These are phyloP conservation scores for Pseudogymnoascus sp. DNA, from an alignment of 2,329 filamentous ascomycete species.

Conservation along the genomic window DNA sequence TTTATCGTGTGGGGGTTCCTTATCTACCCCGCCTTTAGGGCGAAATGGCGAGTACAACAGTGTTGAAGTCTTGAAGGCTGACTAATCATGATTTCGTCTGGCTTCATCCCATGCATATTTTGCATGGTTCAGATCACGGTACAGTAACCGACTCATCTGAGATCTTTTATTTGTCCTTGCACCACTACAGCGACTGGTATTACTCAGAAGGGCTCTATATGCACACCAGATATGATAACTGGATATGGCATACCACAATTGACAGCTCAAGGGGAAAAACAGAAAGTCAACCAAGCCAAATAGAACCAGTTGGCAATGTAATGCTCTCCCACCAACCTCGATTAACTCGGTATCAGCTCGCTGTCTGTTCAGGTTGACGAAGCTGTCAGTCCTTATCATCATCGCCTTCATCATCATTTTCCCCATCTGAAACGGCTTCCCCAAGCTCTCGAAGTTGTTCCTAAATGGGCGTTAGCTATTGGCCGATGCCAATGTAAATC, in stretches of 20 bases:
- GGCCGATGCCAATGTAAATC: background rate
- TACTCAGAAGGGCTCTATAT: background rate
- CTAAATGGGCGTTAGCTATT: conserved; percentile 12
- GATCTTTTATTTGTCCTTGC: background rate
- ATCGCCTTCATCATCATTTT: conserved; percentile 55
- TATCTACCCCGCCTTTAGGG: conserved; percentile 9
- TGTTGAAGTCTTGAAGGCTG: background rate
- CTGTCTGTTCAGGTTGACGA: conserved; percentile 22
- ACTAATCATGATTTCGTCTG: background rate
- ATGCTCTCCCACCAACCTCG: background rate
- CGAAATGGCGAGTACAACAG: background rate
- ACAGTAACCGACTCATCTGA: background rate
- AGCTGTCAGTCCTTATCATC: conserved; percentile 37
- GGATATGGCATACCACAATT: background rate
- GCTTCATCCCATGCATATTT: background rate
- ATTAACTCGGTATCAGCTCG: conserved; percentile 11
- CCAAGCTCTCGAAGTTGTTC: conserved; percentile 47
- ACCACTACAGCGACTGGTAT: background rate
- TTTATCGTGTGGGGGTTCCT: conserved; percentile 8
- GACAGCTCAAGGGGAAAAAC: background rate
- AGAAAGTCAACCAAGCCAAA: background rate
- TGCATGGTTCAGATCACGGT: background rate
- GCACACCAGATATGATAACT: background rate
- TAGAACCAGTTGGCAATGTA: background rate
- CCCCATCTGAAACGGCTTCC: conserved; percentile 67